phyloP scores from a whole-genome alignment of 2,329 filamentous ascomycete species.

The Talaromyces sp. region DNA sequence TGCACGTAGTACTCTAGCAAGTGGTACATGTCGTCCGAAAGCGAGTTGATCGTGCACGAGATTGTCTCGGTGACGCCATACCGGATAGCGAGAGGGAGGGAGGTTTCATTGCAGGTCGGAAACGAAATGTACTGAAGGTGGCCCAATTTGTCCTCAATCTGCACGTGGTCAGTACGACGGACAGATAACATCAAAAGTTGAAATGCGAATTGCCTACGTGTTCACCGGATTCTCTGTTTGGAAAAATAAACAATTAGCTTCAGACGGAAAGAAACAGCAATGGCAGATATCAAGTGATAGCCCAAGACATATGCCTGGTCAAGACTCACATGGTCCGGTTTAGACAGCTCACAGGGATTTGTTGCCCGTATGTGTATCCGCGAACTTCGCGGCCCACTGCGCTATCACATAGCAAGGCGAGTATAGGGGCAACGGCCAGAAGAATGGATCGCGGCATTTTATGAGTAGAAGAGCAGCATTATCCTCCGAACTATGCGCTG shows the following conservation, averaged over 20 bases:
- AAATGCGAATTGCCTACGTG: conserved; percentile 21
- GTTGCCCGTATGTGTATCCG: conserved; percentile 51
- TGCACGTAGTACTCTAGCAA: conserved; percentile 85
- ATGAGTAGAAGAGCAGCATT: neutral
- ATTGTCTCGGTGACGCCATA: conserved; percentile 70
- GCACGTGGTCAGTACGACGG: neutral
- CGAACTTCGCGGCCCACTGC: conserved; percentile 11
- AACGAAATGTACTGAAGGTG: conserved; percentile 92
- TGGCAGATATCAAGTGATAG: neutral
- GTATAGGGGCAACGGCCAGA: conserved; percentile 1
- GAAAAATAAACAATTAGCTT: neutral
- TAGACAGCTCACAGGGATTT: conserved; percentile 67
- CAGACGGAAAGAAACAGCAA: neutral
- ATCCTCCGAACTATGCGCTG: neutral
- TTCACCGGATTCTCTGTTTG: conserved; percentile 25
- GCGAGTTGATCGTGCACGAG: conserved; percentile 47
- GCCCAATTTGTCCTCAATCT: conserved; percentile 70
- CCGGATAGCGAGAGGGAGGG: conserved; percentile 71
- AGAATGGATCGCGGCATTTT: neutral
- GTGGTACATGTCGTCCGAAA: conserved; percentile 52
- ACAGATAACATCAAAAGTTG: neutral
- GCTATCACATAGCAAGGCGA: conserved; percentile 12
- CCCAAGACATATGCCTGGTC: neutral
- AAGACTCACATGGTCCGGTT: conserved; percentile 64
- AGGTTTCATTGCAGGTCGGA: conserved; percentile 83